Percentiles rank a stretch among this genome's conserved stretches.
phyloP scores from a whole-genome alignment of 2,329 filamentous ascomycete species.

The Diatrype stigma region DNA sequence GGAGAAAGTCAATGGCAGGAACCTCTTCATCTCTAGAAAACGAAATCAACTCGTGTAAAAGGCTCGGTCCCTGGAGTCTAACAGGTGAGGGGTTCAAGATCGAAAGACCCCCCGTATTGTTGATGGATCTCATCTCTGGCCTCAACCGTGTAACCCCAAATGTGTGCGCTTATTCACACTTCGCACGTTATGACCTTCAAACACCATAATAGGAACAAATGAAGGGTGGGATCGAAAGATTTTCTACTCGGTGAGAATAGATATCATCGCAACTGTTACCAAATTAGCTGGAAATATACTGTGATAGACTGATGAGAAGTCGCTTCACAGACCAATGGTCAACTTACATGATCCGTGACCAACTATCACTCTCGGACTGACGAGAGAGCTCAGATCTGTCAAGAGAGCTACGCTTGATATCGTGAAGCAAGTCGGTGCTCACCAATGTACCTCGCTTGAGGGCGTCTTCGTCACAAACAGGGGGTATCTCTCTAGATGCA shows the following conservation, averaged over 20 bases:
- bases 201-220: neutral
- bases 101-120: slow-evolving; percentile 35
- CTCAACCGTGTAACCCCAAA: neutral
- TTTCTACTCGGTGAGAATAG: neutral
- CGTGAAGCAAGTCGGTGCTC: no score
- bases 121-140: slow-evolving; percentile 6
- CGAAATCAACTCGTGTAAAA: slow-evolving; percentile 53
- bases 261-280: no score
- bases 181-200: neutral
- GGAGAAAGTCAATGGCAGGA: slow-evolving; percentile 62
- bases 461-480: neutral
- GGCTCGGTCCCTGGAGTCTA: slow-evolving; percentile 40
- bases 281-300: no score
- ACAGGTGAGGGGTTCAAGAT: slow-evolving; percentile 54
- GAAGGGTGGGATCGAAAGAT: neutral
- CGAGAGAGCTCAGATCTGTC: no score
- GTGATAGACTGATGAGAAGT: no score
- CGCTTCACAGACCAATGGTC: no score
- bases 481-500: neutral
- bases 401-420: no score
- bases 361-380: no score
- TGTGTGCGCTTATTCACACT: neutral
- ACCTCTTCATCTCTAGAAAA: slow-evolving; percentile 26
- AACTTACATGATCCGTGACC: no score
- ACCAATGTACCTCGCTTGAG: neutral